A percentile compares a stretch with the other conserved stretches of the same genome.
phyloP scores from a whole-genome alignment of 805 yeast genomes.

The Metschnikowia henanensis region DNA sequence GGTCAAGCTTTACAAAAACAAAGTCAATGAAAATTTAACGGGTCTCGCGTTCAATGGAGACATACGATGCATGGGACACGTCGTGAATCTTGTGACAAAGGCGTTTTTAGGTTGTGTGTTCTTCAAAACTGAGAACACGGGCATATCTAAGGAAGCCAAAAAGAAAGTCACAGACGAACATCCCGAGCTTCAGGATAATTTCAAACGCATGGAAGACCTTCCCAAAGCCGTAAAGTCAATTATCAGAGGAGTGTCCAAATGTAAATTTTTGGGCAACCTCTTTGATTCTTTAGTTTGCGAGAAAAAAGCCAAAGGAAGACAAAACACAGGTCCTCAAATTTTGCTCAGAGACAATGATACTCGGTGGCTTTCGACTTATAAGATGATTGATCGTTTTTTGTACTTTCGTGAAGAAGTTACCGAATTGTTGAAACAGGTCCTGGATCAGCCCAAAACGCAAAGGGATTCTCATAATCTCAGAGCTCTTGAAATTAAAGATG shows the following conservation, averaged over 20 bases:
- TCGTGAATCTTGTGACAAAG: not conserved
- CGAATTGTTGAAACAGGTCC: constrained; percentile 1
- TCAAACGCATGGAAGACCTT: not conserved
- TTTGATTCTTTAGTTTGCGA: no score
- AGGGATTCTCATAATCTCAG: no score
- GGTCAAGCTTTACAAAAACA: not conserved
- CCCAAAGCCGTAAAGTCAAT: not conserved
- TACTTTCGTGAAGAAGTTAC: constrained; percentile 2
- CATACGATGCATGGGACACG: no score
- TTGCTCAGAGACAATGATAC: no score
- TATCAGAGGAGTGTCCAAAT: not conserved
- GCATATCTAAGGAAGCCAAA: not conserved
- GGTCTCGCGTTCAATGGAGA: no score
- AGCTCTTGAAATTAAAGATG: not conserved
- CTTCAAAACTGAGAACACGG: not conserved
- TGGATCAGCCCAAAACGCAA: not conserved
- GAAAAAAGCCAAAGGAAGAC: no score
- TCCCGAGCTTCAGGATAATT: not conserved
- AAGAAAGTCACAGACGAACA: no score
- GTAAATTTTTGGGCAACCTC: not conserved
- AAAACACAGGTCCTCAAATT: no score
- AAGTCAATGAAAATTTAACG: no score
- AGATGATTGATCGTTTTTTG: constrained; percentile 3
- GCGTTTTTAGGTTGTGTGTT: not conserved
- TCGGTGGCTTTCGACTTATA: constrained; percentile 1